phyloP scores from a whole-genome alignment of 768 basidiomycete species.

The Wakefieldia striispora region DNA sequence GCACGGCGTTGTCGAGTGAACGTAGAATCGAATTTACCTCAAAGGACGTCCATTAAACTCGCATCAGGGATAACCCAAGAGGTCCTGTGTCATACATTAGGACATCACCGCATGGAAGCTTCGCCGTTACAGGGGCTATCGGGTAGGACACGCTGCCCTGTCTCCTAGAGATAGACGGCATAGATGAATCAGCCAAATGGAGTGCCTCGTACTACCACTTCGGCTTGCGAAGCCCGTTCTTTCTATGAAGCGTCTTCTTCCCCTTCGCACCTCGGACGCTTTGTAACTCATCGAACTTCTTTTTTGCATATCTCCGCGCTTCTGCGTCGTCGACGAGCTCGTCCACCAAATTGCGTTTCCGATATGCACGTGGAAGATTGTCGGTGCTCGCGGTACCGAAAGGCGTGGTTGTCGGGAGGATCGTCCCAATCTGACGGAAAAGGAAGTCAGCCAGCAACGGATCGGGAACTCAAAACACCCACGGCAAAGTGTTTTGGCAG shows the following conservation, averaged over 20 bases:
- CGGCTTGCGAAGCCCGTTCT: conserved; percentile 55
- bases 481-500: conserved; percentile 91
- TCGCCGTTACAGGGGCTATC: neutral
- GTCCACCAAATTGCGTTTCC: conserved; percentile 84
- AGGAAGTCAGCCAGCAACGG: conserved; percentile 3
- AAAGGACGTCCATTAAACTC: conserved; percentile 4
- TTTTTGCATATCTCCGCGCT: conserved; percentile 84
- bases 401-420: conserved; percentile 66
- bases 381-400: conserved; percentile 69
- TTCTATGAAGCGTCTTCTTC: conserved; percentile 64
- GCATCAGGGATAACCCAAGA: neutral
- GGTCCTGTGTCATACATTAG: neutral
- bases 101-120: neutral
- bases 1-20: conserved; percentile 7
- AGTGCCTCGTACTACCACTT: conserved; percentile 57
- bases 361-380: conserved; percentile 64
- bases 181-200: conserved; percentile 6
- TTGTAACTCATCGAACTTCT: conserved; percentile 83
- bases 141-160: neutral
- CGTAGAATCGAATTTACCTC: conserved; percentile 8
- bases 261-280: conserved; percentile 64
- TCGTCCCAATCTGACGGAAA: conserved; percentile 67
- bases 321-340: conserved; percentile 89
- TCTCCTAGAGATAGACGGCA: conserved; percentile 3
- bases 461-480: conserved; percentile 26